Percentiles rank a stretch among this genome's conserved stretches.
These are phyloP conservation scores for Flaveria robusta DNA, from an alignment of 129 eudicot genomes.

Conservation along the genomic window DNA sequence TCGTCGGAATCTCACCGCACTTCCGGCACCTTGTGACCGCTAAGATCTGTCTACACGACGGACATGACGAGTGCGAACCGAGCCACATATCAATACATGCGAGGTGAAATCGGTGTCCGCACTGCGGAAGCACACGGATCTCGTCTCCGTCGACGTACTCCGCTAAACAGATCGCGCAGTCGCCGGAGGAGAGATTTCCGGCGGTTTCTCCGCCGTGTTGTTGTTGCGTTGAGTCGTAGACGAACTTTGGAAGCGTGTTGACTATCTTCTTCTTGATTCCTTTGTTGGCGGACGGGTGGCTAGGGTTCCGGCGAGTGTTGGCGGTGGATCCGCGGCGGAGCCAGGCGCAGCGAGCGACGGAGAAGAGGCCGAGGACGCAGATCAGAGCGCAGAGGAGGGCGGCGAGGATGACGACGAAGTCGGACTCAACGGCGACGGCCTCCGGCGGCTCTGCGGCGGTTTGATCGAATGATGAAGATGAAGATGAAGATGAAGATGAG, in stretches of 20 bases:
- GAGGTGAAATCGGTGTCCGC: conserved; percentile 55
- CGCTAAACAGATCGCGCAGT: conserved; percentile 46
- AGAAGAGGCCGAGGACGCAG: conserved; percentile 61
- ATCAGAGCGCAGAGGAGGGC: conserved; percentile 72
- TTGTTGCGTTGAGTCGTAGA: conserved; percentile 26
- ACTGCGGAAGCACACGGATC: conserved; percentile 48
- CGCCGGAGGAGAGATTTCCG: conserved; percentile 13
- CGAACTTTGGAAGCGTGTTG: conserved; percentile 50
- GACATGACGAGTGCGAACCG: conserved; percentile 38
- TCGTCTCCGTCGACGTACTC: conserved; percentile 45
- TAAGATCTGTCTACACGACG: conserved; percentile 35
- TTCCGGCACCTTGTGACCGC: conserved; percentile 29
- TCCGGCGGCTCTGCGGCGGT: conserved; percentile 11
- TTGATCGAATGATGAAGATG: conserved; percentile 6
- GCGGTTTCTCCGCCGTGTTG: conserved; percentile 2
- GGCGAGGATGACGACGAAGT: conserved; percentile 47
- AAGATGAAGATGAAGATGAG: neutral
- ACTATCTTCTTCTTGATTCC: conserved; percentile 61
- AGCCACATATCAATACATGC: conserved; percentile 53
- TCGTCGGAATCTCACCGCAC: conserved; percentile 32
- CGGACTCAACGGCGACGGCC: conserved; percentile 28
- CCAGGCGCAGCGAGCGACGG: conserved; percentile 78
- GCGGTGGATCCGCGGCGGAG: conserved; percentile 47
- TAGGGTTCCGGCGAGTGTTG: conserved; percentile 16
- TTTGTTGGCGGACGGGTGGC: conserved; percentile 42